Evolutionary conservation across 768 basidiomycete species (phyloP), one percentile per base, ranked within the genome.

Genomic region (Mycena chlorophos): DNA sequence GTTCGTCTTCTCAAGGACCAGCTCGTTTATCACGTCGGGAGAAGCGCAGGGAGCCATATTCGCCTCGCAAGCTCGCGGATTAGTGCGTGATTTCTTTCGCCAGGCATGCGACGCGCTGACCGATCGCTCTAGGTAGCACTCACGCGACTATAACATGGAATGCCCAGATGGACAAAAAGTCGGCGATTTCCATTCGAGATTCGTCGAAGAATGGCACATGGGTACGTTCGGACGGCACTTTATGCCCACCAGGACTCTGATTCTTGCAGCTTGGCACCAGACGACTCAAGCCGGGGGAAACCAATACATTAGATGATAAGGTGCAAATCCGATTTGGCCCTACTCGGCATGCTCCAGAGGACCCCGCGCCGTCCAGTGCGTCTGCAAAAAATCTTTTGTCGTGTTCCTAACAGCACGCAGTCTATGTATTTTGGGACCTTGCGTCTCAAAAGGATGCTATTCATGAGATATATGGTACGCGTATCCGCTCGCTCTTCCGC

Each of bases 401-500:
- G 23, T 17, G n/a, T 8, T 3, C 13, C 22, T 47, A 14, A 20
- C n/a, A 0, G 25, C 22, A 28, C n/a, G 12, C 16, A 61, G 60
- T 40, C 14, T 61, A 51, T 39, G 49, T 28, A 1, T 61, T 39
- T 31, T 53, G 53, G 25, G 56, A 57, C 40, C 53, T 61, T 57
- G 2, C 40, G 29, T 12, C 39, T 47, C 8, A 20, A 43, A 12
- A 12, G 56, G n/a, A n/a, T n/a, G 48, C 37, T 1, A 29, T 61
- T 1, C 42, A 52, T 30, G 20, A 26, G 14, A 31, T 52, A 16
- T 61, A 61, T 26, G 60, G 40, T 42, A 22, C 8, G 40, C 13
- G 8, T 42, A 12, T 42, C 20, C 22, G 17, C 8, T 17, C 17
- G 8, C n/a, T 42, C 20, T 91, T 84, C 65, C 83, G 88, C 10